These are phyloP conservation scores for Blastobotrys peoriensis DNA, from an alignment of 805 yeast genomes.

Conservation along the genomic window DNA sequence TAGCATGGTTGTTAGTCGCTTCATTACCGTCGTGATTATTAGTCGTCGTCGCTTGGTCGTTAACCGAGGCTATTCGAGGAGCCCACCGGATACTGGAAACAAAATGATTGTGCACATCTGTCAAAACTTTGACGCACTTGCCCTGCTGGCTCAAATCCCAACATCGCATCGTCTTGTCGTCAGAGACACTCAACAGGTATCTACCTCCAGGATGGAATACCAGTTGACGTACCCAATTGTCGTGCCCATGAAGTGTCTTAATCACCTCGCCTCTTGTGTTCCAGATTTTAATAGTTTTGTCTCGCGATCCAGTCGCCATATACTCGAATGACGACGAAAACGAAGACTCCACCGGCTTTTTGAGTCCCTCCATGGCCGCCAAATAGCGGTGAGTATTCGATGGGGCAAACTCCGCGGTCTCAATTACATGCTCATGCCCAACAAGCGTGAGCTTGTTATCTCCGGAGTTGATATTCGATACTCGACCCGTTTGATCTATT, in stretches of 20 bases:
- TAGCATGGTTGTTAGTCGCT: conserved; percentile 23
- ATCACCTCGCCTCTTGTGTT: conserved; percentile 55
- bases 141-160: conserved; percentile 61
- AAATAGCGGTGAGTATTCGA: conserved; percentile 40
- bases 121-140: conserved; percentile 45
- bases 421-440: conserved; percentile 83
- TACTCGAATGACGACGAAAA: conserved; percentile 40
- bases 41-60: conserved; percentile 20
- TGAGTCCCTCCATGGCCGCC: conserved; percentile 38
- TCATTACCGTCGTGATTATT: conserved; percentile 13
- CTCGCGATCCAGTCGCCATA: conserved; percentile 75
- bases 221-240: conserved; percentile 77
- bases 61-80: conserved; percentile 23
- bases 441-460: conserved; percentile 59
- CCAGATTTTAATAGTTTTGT: conserved; percentile 71
- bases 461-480: conserved; percentile 61
- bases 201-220: conserved; percentile 71
- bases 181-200: conserved; percentile 64
- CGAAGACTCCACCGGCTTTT: conserved; percentile 26
- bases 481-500: conserved; percentile 66
- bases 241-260: conserved; percentile 62
- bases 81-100: conserved; percentile 48
- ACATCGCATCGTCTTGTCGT: conserved; percentile 66
- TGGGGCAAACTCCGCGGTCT: conserved; percentile 65
- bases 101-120: conserved; percentile 67